Conservation (phyloP, 352 stramenopile genomes). For the Pythium brachiatum region DNA sequence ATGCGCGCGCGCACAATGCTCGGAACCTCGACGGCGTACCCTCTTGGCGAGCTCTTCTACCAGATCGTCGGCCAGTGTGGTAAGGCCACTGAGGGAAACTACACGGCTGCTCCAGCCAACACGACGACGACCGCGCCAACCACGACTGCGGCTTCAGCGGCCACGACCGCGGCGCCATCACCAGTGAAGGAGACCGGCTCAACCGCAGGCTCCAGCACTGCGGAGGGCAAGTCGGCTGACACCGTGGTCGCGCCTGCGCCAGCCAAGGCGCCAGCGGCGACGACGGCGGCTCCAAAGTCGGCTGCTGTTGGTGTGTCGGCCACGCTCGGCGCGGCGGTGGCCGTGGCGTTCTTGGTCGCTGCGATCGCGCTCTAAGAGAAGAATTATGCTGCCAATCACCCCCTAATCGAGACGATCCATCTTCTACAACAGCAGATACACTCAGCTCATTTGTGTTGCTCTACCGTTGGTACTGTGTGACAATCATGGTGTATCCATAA, state of each 20-base stretch:
- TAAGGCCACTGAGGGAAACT: neutral
- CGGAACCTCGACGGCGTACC: neutral
- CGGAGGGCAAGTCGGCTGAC: neutral
- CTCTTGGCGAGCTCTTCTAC: constrained; percentile 11
- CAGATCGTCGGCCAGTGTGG: constrained; percentile 13
- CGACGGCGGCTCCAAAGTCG: constrained; percentile 12
- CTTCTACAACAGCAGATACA: too few species aligned
- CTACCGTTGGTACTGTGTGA: too few species aligned
- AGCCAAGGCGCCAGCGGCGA: constrained; percentile 1
- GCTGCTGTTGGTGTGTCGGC: constrained; percentile 12
- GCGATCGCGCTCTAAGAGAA: constrained; percentile 22
- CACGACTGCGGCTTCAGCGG: too few species aligned
- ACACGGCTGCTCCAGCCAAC: too few species aligned
- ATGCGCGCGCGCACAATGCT: too few species aligned
- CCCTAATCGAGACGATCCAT: too few species aligned
- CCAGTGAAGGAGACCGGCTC: neutral
- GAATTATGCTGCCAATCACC: neutral
- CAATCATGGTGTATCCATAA: too few species aligned
- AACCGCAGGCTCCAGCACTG: neutral
- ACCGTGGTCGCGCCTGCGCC: neutral
- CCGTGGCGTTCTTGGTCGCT: constrained; percentile 22
- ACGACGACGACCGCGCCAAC: neutral
- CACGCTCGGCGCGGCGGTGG: constrained; percentile 21
- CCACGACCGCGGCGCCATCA: neutral
- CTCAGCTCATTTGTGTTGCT: too few species aligned